Evolutionary conservation across 1,284 basidiomycete species (phyloP).

Genomic region (Fomes fomentarius): DNA sequence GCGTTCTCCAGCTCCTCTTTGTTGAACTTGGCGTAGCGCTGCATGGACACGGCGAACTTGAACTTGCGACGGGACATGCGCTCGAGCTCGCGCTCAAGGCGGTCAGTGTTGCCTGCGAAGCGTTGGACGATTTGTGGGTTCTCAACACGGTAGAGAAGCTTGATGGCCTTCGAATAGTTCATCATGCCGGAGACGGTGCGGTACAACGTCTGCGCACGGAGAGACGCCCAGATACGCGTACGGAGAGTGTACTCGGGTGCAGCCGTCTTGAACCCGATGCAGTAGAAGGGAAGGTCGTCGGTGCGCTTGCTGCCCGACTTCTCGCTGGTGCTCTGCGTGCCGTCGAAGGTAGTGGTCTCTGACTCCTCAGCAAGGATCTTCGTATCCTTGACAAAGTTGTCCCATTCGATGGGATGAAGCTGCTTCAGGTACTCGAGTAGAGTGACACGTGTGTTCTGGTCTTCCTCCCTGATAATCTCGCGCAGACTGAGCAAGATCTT

Average conservation of each 20-base stretch:
- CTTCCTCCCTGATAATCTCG: slow-evolving; percentile 96
- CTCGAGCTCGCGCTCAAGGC: slow-evolving; percentile 95
- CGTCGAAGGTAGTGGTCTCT: slow-evolving; percentile 49
- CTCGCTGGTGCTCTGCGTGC: slow-evolving; percentile 67
- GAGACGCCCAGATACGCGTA: slow-evolving; percentile 99
- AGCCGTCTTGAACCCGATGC: slow-evolving; percentile 99
- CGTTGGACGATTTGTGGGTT: slow-evolving; percentile 98
- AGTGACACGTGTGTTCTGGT: slow-evolving; percentile 94
- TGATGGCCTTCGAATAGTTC: slow-evolving; percentile 99
- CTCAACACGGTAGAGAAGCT: slow-evolving; percentile 97
- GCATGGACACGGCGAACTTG: slow-evolving; percentile 99
- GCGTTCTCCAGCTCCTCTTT: slow-evolving; percentile 99
- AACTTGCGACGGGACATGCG: slow-evolving; percentile 98
- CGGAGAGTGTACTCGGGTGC: slow-evolving; percentile 99
- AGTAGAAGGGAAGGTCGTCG: slow-evolving; percentile 99
- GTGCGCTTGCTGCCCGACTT: slow-evolving; percentile 72
- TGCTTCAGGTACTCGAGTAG: slow-evolving; percentile 98
- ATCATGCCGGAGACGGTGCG: slow-evolving; percentile 99
- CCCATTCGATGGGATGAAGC: slow-evolving; percentile 99
- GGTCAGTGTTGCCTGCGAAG: slow-evolving; percentile 97
- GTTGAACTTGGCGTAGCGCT: slow-evolving; percentile 99
- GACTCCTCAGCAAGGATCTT: slow-evolving; percentile 98
- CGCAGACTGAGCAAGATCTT: slow-evolving; percentile 93
- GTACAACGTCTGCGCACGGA: slow-evolving; percentile 97
- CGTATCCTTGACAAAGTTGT: slow-evolving; percentile 99